Percentiles rank a stretch among this genome's conserved stretches.
Evolutionary conservation across 129 eudicot genomes (phyloP).

Genomic region (Helianthus annuus): HanXRQr2.0-SUNRISE NC_035436.2:25553455-25553954

Average conservation of each 20-base stretch:
- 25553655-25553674: constrained; percentile 83
- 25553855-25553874: constrained; percentile 68
- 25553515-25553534: constrained; percentile 68
- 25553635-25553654: constrained; percentile 67
- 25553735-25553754: constrained; percentile 68
- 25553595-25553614: constrained; percentile 84
- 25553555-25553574: constrained; percentile 79
- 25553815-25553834: constrained; percentile 55
- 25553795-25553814: constrained; percentile 61
- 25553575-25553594: constrained; percentile 62
- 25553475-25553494: constrained; percentile 46
- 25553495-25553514: constrained; percentile 79
- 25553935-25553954: background rate
- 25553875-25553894: constrained; percentile 55
- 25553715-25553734: constrained; percentile 73
- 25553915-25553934: background rate
- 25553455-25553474: too few species aligned
- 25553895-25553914: constrained; percentile 8
- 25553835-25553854: constrained; percentile 68
- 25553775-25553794: constrained; percentile 72
- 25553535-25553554: constrained; percentile 77
- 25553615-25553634: constrained; percentile 49
- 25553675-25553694: constrained; percentile 58
- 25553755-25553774: constrained; percentile 61
- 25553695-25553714: constrained; percentile 58